Conservation (phyloP, 2,329 filamentous ascomycete species). For the Colletotrichum lini region DNA sequence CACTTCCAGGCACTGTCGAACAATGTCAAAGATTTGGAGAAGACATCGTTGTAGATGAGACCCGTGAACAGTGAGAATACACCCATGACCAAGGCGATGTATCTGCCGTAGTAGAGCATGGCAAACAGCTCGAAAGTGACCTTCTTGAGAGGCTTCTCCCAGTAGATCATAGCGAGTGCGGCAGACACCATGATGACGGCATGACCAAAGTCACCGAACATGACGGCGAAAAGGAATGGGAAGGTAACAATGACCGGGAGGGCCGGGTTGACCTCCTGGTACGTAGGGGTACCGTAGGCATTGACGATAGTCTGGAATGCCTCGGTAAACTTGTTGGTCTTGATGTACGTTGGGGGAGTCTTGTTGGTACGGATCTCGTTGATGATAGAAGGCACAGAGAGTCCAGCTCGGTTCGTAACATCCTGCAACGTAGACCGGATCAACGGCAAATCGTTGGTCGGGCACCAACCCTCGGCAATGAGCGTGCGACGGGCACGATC, state of each 20-base stretch:
- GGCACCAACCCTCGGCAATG: constrained; percentile 98
- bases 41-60: constrained; percentile 97
- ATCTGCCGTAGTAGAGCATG: constrained; percentile 99
- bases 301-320: constrained; percentile 99
- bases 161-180: constrained; percentile 94
- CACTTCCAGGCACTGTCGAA: constrained; percentile 94
- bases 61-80: constrained; percentile 97
- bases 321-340: constrained; percentile 98
- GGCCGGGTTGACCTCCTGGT: constrained; percentile 96
- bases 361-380: constrained; percentile 98
- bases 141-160: constrained; percentile 93
- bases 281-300: constrained; percentile 97
- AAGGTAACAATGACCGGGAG: constrained; percentile 97
- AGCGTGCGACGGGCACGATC: constrained; percentile 95
- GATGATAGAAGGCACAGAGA: constrained; percentile 98
- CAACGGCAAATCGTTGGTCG: constrained; percentile 87
- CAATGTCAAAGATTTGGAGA: constrained; percentile 91
- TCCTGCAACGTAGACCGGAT: constrained; percentile 96
- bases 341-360: constrained; percentile 96
- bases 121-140: constrained; percentile 93
- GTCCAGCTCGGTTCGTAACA: constrained; percentile 93
- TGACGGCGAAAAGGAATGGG: constrained; percentile 99
- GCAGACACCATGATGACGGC: constrained; percentile 89
- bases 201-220: constrained; percentile 99
- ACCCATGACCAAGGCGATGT: constrained; percentile 99